Evolutionary conservation across 1,139 yeast species (phyloP).

Genomic region (Kodamaea sp.): DNA sequence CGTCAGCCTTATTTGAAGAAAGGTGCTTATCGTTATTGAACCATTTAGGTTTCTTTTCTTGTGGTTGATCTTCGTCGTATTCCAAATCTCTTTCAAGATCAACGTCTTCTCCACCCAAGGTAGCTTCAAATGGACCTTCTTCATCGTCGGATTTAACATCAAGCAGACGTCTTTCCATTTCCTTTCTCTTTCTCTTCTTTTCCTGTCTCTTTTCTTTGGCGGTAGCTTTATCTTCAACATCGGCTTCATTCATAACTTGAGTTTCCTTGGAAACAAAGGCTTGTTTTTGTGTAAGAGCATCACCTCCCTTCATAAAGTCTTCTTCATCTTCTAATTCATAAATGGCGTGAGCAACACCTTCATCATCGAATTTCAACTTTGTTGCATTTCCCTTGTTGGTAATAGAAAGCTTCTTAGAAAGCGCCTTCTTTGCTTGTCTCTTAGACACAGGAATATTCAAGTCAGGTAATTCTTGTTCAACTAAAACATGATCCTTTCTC

Average conservation of each 20-base stretch:
- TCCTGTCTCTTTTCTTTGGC: slow-evolving; percentile 83
- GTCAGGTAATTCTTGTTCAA: slow-evolving; percentile 63
- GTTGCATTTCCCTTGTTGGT: slow-evolving; percentile 65
- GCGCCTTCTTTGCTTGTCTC: slow-evolving; percentile 82
- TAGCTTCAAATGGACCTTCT: slow-evolving; percentile 23
- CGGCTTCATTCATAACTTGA: slow-evolving; percentile 65
- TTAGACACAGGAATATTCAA: slow-evolving; percentile 66
- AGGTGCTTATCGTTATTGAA: slow-evolving; percentile 38
- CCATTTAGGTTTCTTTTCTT: slow-evolving; percentile 60
- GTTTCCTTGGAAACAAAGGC: slow-evolving; percentile 66
- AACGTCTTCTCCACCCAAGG: slow-evolving; percentile 21
- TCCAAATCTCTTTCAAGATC: slow-evolving; percentile 53
- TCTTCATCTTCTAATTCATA: slow-evolving; percentile 91
- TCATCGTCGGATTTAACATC: slow-evolving; percentile 36
- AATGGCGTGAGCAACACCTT: slow-evolving; percentile 84
- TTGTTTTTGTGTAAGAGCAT: slow-evolving; percentile 63
- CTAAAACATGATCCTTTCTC: slow-evolving; percentile 67
- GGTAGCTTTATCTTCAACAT: slow-evolving; percentile 71
- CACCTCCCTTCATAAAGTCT: slow-evolving; percentile 76
- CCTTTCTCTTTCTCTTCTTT: slow-evolving; percentile 86
- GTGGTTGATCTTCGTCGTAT: slow-evolving; percentile 38
- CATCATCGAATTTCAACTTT: slow-evolving; percentile 86
- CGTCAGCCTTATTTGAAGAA: slow-evolving; percentile 13
- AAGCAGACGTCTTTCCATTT: slow-evolving; percentile 56
- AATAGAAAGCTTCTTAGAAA: slow-evolving; percentile 79